These are phyloP conservation scores for Leccinum subgranulosum DNA, from an alignment of 768 basidiomycete species.

Conservation along the genomic window DNA sequence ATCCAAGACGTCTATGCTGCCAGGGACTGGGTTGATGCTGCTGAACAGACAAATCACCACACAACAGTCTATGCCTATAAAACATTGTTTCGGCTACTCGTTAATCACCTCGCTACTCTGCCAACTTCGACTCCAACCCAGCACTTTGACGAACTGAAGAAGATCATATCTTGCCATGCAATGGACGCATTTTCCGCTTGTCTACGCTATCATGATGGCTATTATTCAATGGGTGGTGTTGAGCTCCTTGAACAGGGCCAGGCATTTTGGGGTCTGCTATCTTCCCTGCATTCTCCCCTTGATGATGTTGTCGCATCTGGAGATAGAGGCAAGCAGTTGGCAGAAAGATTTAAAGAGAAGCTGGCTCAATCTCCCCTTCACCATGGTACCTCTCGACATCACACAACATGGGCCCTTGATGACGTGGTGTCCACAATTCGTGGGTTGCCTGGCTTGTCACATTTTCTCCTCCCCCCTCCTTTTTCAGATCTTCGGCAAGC, in stretches of 20 bases:
- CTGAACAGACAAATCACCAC: not conserved
- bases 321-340: not conserved
- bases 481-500: not conserved
- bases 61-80: not conserved
- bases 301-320: not conserved
- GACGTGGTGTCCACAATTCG: not conserved
- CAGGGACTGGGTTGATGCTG: not conserved
- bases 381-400: not conserved
- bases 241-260: not conserved
- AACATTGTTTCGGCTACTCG: not conserved
- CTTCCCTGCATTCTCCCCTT: not conserved
- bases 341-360: not conserved
- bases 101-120: not conserved
- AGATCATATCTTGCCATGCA: not conserved
- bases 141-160: not conserved
- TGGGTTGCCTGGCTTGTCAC: not conserved
- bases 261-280: not conserved
- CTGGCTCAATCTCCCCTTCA: not conserved
- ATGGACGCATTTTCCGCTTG: not conserved
- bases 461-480: not conserved
- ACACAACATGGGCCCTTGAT: not conserved
- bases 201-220: not conserved
- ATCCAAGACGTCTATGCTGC: not conserved
- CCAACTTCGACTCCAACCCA: not conserved
- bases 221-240: not conserved